Evolutionary conservation across 805 yeast genomes (phyloP).

Genomic region (Tetrapisispora fleetii): DNA sequence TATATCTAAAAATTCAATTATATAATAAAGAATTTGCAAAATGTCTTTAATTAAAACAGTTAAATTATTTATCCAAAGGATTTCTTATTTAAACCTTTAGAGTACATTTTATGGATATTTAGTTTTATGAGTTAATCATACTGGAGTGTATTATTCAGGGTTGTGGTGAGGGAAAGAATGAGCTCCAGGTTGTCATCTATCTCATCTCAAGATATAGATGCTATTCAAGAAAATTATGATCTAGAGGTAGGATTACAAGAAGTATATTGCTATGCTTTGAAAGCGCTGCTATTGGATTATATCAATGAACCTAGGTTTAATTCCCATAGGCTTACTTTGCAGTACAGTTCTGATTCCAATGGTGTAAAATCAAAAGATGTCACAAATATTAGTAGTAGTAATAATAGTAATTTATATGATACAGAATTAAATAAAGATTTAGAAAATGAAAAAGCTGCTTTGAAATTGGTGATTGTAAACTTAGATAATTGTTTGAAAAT

Average conservation of each 20-base stretch:
- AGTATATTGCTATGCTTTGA: slow-evolving; percentile 44
- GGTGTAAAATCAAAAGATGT: slow-evolving; percentile 7
- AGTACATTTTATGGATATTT: too few relatives aligned
- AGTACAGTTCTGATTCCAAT: too few relatives aligned
- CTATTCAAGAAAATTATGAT: slow-evolving; percentile 3
- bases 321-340: neutral
- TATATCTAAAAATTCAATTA: too few relatives aligned
- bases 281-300: slow-evolving; percentile 49
- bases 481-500: slow-evolving; percentile 35
- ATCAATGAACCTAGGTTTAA: slow-evolving; percentile 55
- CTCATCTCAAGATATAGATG: neutral
- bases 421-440: neutral
- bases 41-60: too few relatives aligned
- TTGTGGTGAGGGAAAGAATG: too few relatives aligned
- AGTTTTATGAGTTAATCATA: too few relatives aligned
- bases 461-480: slow-evolving; percentile 28
- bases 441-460: slow-evolving; percentile 18
- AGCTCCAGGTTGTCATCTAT: too few relatives aligned
- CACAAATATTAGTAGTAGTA: neutral
- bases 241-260: slow-evolving; percentile 10
- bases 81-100: too few relatives aligned
- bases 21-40: too few relatives aligned
- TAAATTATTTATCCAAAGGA: too few relatives aligned
- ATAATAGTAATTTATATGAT: neutral
- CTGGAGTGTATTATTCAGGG: too few relatives aligned